Conservation (phyloP, 352 stramenopile genomes). For the Globisporangium okanoganense region DNA sequence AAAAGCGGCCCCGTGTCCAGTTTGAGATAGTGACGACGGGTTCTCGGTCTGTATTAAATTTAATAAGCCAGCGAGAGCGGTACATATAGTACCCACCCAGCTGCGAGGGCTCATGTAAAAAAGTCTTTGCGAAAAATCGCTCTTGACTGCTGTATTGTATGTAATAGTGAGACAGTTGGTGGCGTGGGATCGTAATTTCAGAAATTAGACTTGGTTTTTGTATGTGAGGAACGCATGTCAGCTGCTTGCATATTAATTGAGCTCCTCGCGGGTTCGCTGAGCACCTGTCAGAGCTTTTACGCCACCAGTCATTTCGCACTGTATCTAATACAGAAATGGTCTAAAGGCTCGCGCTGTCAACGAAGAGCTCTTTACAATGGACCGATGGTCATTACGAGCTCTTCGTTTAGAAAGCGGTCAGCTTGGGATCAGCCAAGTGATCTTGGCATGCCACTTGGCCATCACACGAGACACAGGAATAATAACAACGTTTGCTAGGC, state of each 20-base stretch:
- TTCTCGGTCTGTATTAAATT: no score
- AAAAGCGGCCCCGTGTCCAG: neutral
- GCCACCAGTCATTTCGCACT: neutral
- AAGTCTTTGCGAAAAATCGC: no score
- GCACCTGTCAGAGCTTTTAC: neutral
- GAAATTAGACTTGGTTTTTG: neutral
- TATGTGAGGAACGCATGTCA: neutral
- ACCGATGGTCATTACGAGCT: neutral
- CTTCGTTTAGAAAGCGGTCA: no score
- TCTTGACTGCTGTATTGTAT: no score
- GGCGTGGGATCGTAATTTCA: neutral
- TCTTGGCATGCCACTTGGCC: neutral
- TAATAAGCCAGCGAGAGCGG: no score
- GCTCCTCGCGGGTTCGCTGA: neutral
- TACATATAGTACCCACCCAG: conserved; percentile 8
- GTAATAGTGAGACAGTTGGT: no score
- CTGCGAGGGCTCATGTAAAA: conserved; percentile 11
- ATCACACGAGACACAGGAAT: neutral
- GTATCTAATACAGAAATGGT: neutral
- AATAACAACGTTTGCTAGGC: neutral
- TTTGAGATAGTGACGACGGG: no score
- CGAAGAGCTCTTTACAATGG: conserved; percentile 1
- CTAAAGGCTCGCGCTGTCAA: neutral
- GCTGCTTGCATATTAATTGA: neutral
- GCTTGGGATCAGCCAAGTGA: no score